These are phyloP conservation scores for Taphrina pruni DNA, from an alignment of 1,139 yeast genomes.

Conservation along the genomic window DNA sequence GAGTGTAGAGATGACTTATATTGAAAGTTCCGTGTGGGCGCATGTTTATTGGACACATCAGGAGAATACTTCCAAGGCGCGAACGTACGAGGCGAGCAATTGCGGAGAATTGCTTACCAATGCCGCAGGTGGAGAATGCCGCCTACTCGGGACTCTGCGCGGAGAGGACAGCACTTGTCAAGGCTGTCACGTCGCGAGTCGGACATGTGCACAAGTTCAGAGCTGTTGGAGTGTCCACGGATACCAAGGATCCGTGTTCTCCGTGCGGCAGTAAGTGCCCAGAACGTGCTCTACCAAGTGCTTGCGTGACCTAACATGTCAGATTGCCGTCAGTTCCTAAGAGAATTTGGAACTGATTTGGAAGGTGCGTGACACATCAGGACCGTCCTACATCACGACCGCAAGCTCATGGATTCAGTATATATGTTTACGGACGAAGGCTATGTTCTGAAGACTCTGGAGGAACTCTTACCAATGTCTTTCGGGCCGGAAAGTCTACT, in stretches of 20 bases:
- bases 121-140: slow-evolving; percentile 34
- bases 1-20: background rate
- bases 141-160: slow-evolving; percentile 40
- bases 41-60: slow-evolving; percentile 28
- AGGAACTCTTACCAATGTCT: slow-evolving; percentile 32
- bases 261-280: slow-evolving; percentile 34
- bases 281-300: background rate
- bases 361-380: slow-evolving; percentile 13
- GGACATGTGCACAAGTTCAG: slow-evolving; percentile 20
- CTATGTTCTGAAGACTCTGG: slow-evolving; percentile 31
- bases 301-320: background rate
- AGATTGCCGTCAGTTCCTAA: slow-evolving; percentile 37
- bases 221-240: slow-evolving; percentile 33
- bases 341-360: slow-evolving; percentile 30
- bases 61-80: slow-evolving; percentile 39
- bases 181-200: slow-evolving; percentile 37
- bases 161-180: slow-evolving; percentile 41
- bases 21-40: slow-evolving; percentile 40
- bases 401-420: background rate
- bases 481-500: slow-evolving; percentile 37
- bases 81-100: slow-evolving; percentile 12
- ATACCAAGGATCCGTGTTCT: slow-evolving; percentile 25
- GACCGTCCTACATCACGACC: background rate
- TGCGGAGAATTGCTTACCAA: background rate
- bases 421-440: slow-evolving; percentile 33